Base-by-base conservation (phyloP, 2,329 filamentous ascomycete genomes). In the Nothopassalora personata region DNA sequence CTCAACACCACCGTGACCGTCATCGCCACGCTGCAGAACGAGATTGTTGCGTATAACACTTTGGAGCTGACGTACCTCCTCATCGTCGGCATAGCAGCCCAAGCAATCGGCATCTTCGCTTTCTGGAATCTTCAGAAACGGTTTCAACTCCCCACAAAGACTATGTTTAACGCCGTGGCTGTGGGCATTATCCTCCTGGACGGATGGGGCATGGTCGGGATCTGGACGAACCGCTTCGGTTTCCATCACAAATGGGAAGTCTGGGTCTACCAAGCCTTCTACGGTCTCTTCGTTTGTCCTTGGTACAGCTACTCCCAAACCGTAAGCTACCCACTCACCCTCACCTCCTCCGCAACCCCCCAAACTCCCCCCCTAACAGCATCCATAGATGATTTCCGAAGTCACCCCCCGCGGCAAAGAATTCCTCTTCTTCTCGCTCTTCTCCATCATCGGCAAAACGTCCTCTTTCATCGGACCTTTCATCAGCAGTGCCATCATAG, bases 241-340 rank as follows among this genome's bases (percentile, higher is more conserved):
- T 66, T 62, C 34, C 64, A 66, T 50, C 39, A 64, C 36, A 57
- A 47, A 11, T 66, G 64, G 64, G 64, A 66, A 51, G 59, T 66
- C 7, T 66, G 64, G 64, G 59, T 64, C 28, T 66, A 66, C 52
- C 64, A 66, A 53, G 56, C 53, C 8, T 86, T 85, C 63, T 88
- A 87, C 65, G 86, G 86, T 0, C 75, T 89, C 0, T 80, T 87
- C 50, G 83, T 88, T 6, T 87, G 85, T 62, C 85, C 86, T 0
- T 88, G 85, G 85, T 88, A 88, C 71, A 84, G 82, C 51, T 89
- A 89, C 71, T 83, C 81, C 0, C 86, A 88, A 69, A 88, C 86
- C 66, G 67, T 69, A 57, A 43, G 66, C 60, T n/a, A 6, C 18
- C 18, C 34, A 27, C 27, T 34, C 23, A 49, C 15, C 43, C 31